phyloP scores from a whole-genome alignment of 2,329 filamentous ascomycete genomes.

The Fulvia fulva region DNA sequence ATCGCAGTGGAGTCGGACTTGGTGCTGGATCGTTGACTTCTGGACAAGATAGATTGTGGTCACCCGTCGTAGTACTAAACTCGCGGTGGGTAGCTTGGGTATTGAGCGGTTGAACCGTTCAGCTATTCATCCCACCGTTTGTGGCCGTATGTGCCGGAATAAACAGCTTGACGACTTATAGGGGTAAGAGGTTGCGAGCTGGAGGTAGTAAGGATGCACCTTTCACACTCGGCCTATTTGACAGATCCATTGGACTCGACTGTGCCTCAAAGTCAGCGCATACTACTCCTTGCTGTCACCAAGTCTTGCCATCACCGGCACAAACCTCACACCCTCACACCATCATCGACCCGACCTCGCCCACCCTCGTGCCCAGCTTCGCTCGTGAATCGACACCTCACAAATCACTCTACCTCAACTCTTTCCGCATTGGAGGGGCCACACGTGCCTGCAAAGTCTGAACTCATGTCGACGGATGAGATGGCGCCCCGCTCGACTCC shows the following conservation, averaged over 20 bases:
- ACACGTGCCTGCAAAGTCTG: no score
- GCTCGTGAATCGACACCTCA: not conserved
- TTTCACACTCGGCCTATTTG: not conserved
- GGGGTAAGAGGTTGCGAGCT: not conserved
- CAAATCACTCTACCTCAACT: no score
- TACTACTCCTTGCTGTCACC: not conserved
- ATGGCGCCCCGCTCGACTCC: no score
- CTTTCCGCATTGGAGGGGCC: no score
- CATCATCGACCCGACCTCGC: not conserved
- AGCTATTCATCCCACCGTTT: not conserved
- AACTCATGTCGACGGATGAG: no score
- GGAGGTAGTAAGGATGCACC: not conserved
- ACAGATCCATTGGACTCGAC: not conserved
- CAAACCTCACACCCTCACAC: not conserved
- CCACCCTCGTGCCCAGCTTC: not conserved
- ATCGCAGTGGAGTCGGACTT: not conserved
- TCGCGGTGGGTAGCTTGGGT: not conserved
- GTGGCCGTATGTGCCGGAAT: not conserved
- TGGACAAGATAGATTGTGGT: not conserved
- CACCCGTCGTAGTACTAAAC: not conserved
- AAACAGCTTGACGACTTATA: not conserved
- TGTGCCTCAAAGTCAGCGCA: not conserved
- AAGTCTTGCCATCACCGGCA: not conserved
- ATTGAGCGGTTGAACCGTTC: not conserved
- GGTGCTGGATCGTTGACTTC: not conserved